Evolutionary conservation across 2,329 filamentous ascomycete genomes (phyloP).

Genomic region (Apiospora aurea): DNA sequence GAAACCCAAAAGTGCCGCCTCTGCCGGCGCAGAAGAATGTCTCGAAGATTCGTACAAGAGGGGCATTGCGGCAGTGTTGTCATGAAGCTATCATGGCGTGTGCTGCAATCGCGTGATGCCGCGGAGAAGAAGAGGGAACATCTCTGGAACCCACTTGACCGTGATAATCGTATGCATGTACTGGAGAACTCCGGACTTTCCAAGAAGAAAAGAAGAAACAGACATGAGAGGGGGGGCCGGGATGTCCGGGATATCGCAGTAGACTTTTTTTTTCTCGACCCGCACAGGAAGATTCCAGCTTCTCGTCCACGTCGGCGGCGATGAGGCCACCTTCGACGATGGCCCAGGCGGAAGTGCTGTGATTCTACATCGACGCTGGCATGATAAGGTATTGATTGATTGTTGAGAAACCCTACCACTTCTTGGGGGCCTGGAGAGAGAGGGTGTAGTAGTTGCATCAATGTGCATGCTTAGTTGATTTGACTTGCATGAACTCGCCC

Average conservation of each 20-base stretch:
- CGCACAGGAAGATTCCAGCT: slow-evolving; percentile 4
- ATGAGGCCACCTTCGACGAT: background rate
- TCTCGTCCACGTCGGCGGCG: background rate
- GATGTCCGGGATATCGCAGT: slow-evolving; percentile 2
- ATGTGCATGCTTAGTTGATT: background rate
- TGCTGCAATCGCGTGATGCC: background rate
- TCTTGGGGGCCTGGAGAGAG: background rate
- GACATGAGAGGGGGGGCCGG: background rate
- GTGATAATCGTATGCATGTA: background rate
- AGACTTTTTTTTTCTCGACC: slow-evolving; percentile 10
- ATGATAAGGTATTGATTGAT: background rate
- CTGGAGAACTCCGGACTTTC: slow-evolving; percentile 12
- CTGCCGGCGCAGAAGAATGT: background rate
- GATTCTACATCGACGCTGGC: background rate
- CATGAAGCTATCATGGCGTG: slow-evolving; percentile 7
- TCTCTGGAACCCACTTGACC: background rate
- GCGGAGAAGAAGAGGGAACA: background rate
- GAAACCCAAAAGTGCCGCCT: slow-evolving; percentile 15
- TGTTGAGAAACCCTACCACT: slow-evolving; percentile 12
- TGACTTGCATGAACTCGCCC: slow-evolving; percentile 17
- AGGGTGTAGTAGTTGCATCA: background rate
- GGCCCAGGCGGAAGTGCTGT: background rate
- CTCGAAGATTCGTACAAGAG: background rate
- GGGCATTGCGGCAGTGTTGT: background rate
- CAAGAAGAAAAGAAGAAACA: background rate